Evolutionary conservation across 331 rosid genomes (phyloP), one percentile per base, ranked within the genome.

Genomic region (Erythrophleum ivorense): DNA sequence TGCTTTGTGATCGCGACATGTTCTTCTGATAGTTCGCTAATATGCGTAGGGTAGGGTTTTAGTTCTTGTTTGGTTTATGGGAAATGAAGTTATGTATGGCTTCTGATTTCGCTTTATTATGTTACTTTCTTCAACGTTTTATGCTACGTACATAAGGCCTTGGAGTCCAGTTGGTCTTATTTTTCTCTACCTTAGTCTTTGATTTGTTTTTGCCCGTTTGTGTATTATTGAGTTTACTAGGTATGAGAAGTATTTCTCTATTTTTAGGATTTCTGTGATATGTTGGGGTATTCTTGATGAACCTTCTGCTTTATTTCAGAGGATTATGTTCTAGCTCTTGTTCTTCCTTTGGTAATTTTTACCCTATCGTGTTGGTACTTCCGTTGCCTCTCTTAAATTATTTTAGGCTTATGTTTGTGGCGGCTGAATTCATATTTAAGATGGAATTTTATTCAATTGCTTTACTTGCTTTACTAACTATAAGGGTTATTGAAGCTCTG

Each of bases 41-140:
- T 24, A 48, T 48, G 59, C 40, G 1, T 29, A 21, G 55, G 45
- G 75, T 45, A 46, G 75, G 75, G 75, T 71, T 71, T 48, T 71
- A 29, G 59, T n/a, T 67, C 24, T 11, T 45, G 19, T 64, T 43
- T 12, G 19, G 53, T 69, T 19, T 13, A 11, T 21, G 57, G 55
- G 50, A 43, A 19, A 69, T 69, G 9, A 24, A 45, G 55, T 21
- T 69, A 19, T 41, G 73, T 69, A 19, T 41, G 73, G 48, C 19
- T 43, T 69, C 2, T 41, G 11, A 3, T 40, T 68, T 41, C 41
- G 6, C 34, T 66, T 66, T 66, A 16, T 18, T 38, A 16, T 67
- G 21, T 24, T 19, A 38, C 24, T 66, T 66, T 36, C 31, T 34
- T 1, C 3, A 64, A 7, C 2, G 18, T 31, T 29, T 3, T 12